Evolutionary conservation across 768 basidiomycete species (phyloP), one percentile per base, ranked within the genome.

Genomic region (Lentinula detonsa): DNA sequence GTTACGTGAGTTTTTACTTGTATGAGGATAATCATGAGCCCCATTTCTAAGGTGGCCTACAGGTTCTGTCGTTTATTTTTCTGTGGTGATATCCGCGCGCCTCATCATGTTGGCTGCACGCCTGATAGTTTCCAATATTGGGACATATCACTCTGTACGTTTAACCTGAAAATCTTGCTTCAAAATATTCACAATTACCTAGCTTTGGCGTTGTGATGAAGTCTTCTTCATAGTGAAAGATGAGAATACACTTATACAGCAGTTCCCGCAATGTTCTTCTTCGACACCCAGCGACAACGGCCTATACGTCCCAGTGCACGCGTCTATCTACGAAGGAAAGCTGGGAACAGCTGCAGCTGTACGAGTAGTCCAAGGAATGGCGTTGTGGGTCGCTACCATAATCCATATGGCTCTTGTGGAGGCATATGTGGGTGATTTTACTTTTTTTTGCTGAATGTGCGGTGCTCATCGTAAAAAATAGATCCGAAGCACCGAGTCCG

Each of bases 141-240:
- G 69, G 23, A 67, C 63, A 7, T 71, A 68, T 40, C 67, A 65
- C 56, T 66, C 70, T 45, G 68, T 71, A 55, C 11, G 61, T 57
- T 33, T 7, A 2, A 5, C 18, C 39, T 5, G 6, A 28, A 28
- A 28, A 28, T 28, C 28, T 28, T 28, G 28, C 28, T 28, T 28
- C 50, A 48, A 28, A 6, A 28, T 2, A 5, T 40, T 57, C 37
- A 23, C 9, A n/a, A 28, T 23, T 34, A 63, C 11, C 21, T 35
- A 64, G 68, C 59, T 70, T 13, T 71, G 67, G 67, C 61, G 70
- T 53, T 71, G 70, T 57, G 69, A 69, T 39, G 69, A 71, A 53
- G 52, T 69, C 6, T 33, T 70, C 31, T 57, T 63, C 35, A 53
- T 69, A 6, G 31, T 66, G 28, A 57, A 21, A 13, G 62, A 69